phyloP scores from a whole-genome alignment of 345 rosid genomes.

The Streptanthus diversifolius region DNA sequence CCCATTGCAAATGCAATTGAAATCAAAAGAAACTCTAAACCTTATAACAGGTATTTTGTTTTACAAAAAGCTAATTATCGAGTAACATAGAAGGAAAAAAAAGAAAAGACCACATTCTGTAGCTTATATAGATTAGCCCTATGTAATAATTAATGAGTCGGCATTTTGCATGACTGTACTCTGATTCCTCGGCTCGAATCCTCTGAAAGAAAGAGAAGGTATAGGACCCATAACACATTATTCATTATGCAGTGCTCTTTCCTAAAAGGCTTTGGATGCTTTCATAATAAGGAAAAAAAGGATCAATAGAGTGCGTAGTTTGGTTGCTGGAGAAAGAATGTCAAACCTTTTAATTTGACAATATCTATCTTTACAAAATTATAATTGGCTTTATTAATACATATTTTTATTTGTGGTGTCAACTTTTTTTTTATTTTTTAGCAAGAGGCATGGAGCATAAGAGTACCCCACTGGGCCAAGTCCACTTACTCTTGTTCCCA shows the following conservation, averaged over 20 bases:
- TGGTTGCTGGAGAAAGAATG: slow-evolving; percentile 31
- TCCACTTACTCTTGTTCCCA: slow-evolving; percentile 39
- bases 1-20: neutral
- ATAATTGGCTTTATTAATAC: slow-evolving; percentile 30
- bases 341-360: slow-evolving; percentile 39
- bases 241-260: slow-evolving; percentile 10
- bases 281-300: slow-evolving; percentile 19
- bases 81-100: neutral
- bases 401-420: slow-evolving; percentile 6
- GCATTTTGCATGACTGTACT: neutral
- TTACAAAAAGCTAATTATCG: neutral
- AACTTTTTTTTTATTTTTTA: slow-evolving; percentile 6
- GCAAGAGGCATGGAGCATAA: slow-evolving; percentile 35
- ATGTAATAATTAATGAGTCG: neutral
- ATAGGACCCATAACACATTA: slow-evolving; percentile 6
- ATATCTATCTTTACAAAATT: slow-evolving; percentile 28
- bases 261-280: slow-evolving; percentile 32
- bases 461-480: slow-evolving; percentile 39
- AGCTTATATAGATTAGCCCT: neutral
- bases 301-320: slow-evolving; percentile 2
- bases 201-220: neutral
- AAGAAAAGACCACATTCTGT: neutral
- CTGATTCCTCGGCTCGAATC: slow-evolving; percentile 1
- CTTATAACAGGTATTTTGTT: neutral
- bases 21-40: neutral